Percentiles rank a stretch among this genome's conserved stretches.
These are phyloP conservation scores for Macrotyloma uniflorum DNA, from an alignment of 306 rosid genomes.

Conservation along the genomic window DNA sequence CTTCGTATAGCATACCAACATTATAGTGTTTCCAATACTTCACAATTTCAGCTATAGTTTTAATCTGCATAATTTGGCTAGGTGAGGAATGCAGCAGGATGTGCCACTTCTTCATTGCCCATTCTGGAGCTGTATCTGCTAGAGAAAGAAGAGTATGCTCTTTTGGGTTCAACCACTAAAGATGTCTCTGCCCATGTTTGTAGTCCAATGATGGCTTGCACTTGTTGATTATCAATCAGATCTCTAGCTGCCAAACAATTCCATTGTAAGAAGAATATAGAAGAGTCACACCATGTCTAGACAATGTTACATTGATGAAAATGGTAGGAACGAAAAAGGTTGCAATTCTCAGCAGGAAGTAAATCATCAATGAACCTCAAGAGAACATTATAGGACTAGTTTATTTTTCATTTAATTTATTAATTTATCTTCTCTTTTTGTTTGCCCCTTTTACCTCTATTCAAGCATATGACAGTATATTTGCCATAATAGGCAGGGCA, in stretches of 20 bases:
- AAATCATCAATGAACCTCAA: background rate
- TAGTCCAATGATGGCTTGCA: constrained; percentile 50
- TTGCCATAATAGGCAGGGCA: background rate
- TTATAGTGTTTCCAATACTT: constrained; percentile 46
- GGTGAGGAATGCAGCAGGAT: constrained; percentile 53
- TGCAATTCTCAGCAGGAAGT: background rate
- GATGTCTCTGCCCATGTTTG: constrained; percentile 56
- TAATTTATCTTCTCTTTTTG: background rate
- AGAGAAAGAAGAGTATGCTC: too few relatives aligned
- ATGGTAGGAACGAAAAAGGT: background rate
- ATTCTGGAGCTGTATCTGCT: constrained; percentile 46
- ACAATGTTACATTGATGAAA: background rate
- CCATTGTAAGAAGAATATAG: too few relatives aligned
- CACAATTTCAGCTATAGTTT: constrained; percentile 47
- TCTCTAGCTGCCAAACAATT: constrained; percentile 43
- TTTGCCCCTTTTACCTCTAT: background rate
- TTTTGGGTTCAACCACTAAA: too few relatives aligned
- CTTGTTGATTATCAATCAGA: constrained; percentile 39
- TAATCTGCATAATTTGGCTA: constrained; percentile 39
- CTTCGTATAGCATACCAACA: constrained; percentile 46
- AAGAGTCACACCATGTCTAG: background rate
- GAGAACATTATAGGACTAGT: background rate
- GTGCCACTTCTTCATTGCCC: constrained; percentile 52
- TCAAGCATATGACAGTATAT: background rate
- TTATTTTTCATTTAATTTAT: background rate